Evolutionary conservation across 2,329 filamentous ascomycete genomes (phyloP).

Genomic region (Ophiocordyceps unilateralis): DNA sequence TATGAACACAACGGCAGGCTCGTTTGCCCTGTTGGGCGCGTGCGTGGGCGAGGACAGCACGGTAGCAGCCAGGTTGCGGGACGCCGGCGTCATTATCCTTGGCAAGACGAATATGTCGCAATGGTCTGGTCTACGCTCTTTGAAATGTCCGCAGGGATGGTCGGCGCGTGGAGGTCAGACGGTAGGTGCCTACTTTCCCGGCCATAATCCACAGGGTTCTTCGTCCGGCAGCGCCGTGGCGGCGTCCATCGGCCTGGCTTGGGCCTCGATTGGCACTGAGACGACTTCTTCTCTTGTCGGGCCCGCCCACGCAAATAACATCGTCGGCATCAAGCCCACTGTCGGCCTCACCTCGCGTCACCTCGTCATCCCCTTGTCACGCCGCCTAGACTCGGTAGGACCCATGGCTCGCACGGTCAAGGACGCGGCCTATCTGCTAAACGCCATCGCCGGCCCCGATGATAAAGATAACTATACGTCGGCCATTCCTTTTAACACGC

Average conservation of each 20-base stretch:
- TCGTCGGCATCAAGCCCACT: constrained; percentile 52
- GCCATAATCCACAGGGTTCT: constrained; percentile 44
- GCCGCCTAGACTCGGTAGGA: constrained; percentile 46
- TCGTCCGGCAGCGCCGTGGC: constrained; percentile 46
- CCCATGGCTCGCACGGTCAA: constrained; percentile 43
- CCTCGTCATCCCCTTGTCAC: constrained; percentile 46
- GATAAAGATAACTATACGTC: constrained; percentile 41
- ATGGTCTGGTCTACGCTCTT: constrained; percentile 45
- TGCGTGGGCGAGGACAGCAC: constrained; percentile 37
- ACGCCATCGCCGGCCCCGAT: constrained; percentile 46
- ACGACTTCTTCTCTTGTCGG: constrained; percentile 45
- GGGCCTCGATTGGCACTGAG: constrained; percentile 12
- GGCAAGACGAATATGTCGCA: constrained; percentile 49
- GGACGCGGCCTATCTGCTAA: constrained; percentile 43
- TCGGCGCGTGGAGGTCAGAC: constrained; percentile 46
- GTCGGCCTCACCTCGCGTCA: constrained; percentile 46
- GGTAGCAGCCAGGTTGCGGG: constrained; percentile 39
- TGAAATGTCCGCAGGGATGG: constrained; percentile 45
- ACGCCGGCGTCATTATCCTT: constrained; percentile 44
- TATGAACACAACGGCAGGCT: constrained; percentile 39
- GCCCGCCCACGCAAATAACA: constrained; percentile 33
- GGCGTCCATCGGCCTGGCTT: constrained; percentile 9
- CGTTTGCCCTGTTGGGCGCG: constrained; percentile 38
- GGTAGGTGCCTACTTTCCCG: constrained; percentile 40
- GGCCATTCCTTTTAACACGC: constrained; percentile 39